phyloP scores from a whole-genome alignment of 495 filamentous ascomycete species.

The Pyrenopolyporus hunteri region DNA sequence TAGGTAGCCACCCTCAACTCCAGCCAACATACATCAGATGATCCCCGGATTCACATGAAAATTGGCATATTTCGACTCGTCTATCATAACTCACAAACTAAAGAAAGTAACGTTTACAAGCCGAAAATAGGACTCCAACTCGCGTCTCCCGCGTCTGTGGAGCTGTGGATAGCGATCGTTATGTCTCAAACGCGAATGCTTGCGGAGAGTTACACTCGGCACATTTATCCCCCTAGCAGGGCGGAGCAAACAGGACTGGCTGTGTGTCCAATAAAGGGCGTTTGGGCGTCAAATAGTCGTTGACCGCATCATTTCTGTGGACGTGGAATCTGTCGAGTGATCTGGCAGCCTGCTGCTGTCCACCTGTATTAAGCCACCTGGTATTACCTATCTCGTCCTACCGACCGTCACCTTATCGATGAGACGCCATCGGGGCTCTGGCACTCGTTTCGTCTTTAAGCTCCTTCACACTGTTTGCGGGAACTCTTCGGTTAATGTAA shows the following conservation, averaged over 20 bases:
- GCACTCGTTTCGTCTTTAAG: too few species aligned
- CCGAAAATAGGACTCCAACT: not conserved
- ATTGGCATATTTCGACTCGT: not conserved
- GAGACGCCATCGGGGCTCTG: too few species aligned
- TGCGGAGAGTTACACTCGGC: slow-evolving; percentile 5
- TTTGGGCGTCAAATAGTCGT: slow-evolving; percentile 3
- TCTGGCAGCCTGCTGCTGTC: too few species aligned
- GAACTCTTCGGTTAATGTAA: too few species aligned
- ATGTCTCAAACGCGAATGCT: not conserved
- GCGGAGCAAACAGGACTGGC: slow-evolving; percentile 3
- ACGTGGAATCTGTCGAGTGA: too few species aligned
- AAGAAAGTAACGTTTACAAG: not conserved
- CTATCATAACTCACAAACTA: not conserved
- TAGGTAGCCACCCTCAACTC: not conserved
- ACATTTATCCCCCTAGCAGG: slow-evolving; percentile 13
- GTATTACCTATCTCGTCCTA: too few species aligned
- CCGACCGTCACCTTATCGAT: too few species aligned
- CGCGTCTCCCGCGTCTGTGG: slow-evolving; percentile 3
- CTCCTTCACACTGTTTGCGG: too few species aligned
- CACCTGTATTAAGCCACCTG: too few species aligned
- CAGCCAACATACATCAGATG: slow-evolving; percentile 3
- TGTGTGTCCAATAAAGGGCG: not conserved
- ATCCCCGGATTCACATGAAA: slow-evolving; percentile 6
- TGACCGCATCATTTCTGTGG: too few species aligned
- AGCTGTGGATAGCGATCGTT: not conserved